A percentile compares a stretch with the other conserved stretches of the same genome.
Conservation (phyloP, 768 basidiomycete genomes). For the Postia placenta region DNA sequence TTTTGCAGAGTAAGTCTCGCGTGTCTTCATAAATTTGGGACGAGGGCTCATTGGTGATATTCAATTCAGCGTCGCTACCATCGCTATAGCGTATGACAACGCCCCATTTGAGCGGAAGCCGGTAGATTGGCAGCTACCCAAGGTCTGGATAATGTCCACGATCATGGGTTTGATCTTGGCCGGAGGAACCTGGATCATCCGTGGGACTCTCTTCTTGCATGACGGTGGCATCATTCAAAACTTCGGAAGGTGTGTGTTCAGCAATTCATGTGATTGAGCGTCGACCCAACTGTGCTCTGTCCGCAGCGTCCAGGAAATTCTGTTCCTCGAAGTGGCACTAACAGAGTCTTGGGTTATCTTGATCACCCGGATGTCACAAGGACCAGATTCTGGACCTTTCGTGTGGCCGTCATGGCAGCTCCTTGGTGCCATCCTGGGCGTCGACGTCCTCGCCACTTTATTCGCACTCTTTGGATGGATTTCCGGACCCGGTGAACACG, state of each 20-base stretch:
- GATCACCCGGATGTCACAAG: slow-evolving; percentile 28
- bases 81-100: slow-evolving; percentile 43
- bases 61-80: slow-evolving; percentile 31
- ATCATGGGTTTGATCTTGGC: slow-evolving; percentile 25
- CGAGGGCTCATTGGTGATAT: background rate
- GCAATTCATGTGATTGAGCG: too few relatives aligned
- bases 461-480: slow-evolving; percentile 38
- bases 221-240: slow-evolving; percentile 40
- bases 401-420: slow-evolving; percentile 35
- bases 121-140: slow-evolving; percentile 45
- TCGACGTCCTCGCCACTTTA: slow-evolving; percentile 36
- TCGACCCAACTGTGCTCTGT: background rate
- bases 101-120: slow-evolving; percentile 33
- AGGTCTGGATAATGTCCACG: slow-evolving; percentile 42
- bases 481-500: slow-evolving; percentile 28
- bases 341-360: slow-evolving; percentile 33
- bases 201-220: slow-evolving; percentile 34
- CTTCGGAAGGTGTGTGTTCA: slow-evolving; percentile 22
- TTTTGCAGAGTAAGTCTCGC: slow-evolving; percentile 27
- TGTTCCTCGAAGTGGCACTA: slow-evolving; percentile 43
- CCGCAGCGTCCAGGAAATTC: slow-evolving; percentile 33
- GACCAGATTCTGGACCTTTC: slow-evolving; percentile 7
- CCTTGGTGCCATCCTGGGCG: slow-evolving; percentile 31
- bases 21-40: too few relatives aligned
- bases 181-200: slow-evolving; percentile 34